Evolutionary conservation across 345 rosid genomes (phyloP), one percentile per base, ranked within the genome.

Genomic region (Barbarea vulgaris): DNA sequence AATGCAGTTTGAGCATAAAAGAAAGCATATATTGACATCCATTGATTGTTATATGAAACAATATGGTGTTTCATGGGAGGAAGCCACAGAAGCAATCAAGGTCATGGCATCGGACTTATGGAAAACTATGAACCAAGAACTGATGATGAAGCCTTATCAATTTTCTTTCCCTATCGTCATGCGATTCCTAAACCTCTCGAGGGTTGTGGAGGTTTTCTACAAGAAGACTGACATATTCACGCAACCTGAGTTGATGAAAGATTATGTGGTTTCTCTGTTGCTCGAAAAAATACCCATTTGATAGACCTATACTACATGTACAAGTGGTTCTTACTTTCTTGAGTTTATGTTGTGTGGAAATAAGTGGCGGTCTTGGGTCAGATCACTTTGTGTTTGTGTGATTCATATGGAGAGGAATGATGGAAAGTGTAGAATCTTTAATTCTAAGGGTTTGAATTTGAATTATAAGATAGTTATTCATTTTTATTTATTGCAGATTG

Each of bases 31-130:
- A 44, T 47, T 24, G 8, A 63, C 64, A 44, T 3, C 70, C 33
- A 42, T 54, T 41, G 77, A 73, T 52, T 73, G 77, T 11, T 73
- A 54, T 36, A 50, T 60, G 69, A 61, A 48, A 25, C 19, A 72
- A 39, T 54, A 73, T 52, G 56, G 55, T 12, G 46, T 64, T 39
- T 51, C 63, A 17, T 0, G 36, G 63, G 62, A 52, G 21, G 9
- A 73, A 64, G 55, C 77, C 44, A 3, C 0, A 4, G 44, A 73
- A 62, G 63, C 37, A 21, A 52, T 73, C 9, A 22, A 24, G 4
- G 1, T 36, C 11, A 39, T 73, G 52, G 53, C 31, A 51, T 13
- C 8, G 18, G 33, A 75, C 3, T 14, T 9, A 37, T 68, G 79
- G 74, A 76, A 76, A 36, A 21, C 24, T 42, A 27, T 76, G 4